Conservation (phyloP, 2,329 filamentous ascomycete genomes). For the Septoria linicola region DNA sequence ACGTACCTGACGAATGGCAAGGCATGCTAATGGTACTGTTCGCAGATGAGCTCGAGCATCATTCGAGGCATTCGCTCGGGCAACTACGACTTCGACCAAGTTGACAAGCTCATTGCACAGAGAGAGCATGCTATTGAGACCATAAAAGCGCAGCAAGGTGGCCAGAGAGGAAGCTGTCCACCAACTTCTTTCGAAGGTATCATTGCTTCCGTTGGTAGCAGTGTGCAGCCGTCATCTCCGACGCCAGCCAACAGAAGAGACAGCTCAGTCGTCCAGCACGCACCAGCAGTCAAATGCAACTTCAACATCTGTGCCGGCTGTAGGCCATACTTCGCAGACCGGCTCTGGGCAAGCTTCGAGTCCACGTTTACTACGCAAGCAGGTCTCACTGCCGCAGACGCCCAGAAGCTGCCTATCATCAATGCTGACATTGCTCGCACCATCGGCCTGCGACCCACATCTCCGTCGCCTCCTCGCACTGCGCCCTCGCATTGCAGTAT, state of each 20-base stretch:
- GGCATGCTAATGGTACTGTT: background rate
- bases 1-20: background rate
- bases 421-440: slow-evolving; percentile 38
- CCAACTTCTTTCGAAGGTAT: slow-evolving; percentile 21
- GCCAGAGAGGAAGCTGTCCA: background rate
- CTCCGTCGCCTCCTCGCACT: slow-evolving; percentile 2
- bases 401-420: slow-evolving; percentile 38
- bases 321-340: slow-evolving; percentile 51
- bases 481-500: slow-evolving; percentile 18
- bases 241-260: slow-evolving; percentile 15
- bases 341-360: slow-evolving; percentile 48
- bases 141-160: slow-evolving; percentile 25
- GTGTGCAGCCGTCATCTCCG: background rate
- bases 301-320: slow-evolving; percentile 52
- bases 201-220: slow-evolving; percentile 32
- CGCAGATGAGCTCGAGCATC: slow-evolving; percentile 41
- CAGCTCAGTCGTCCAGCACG: slow-evolving; percentile 3
- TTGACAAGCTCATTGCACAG: slow-evolving; percentile 44
- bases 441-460: slow-evolving; percentile 35
- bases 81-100: slow-evolving; percentile 46
- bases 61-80: slow-evolving; percentile 44
- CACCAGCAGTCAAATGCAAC: slow-evolving; percentile 38
- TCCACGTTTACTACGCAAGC: slow-evolving; percentile 41
- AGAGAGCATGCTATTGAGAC: slow-evolving; percentile 39
- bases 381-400: slow-evolving; percentile 38